These are phyloP conservation scores for Phaeosphaeriaceae sp. DNA, from an alignment of 2,329 filamentous ascomycete species.

Conservation along the genomic window DNA sequence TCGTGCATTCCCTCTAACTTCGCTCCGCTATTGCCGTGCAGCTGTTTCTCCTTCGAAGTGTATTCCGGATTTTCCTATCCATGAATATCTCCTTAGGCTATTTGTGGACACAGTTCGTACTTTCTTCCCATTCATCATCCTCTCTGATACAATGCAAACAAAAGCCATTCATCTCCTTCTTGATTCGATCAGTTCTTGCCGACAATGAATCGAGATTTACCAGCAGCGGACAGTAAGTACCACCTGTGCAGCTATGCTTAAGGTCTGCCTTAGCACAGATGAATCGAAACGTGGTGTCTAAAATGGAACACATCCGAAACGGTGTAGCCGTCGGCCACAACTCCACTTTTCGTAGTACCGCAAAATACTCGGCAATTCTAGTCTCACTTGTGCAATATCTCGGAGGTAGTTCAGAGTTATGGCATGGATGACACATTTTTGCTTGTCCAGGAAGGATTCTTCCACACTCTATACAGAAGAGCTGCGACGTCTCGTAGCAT, in stretches of 20 bases:
- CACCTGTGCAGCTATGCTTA: constrained; percentile 5
- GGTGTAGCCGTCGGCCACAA: constrained; percentile 2
- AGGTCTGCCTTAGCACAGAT: background rate
- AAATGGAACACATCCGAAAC: constrained; percentile 1
- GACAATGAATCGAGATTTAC: background rate
- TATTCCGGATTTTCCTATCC: too few species aligned
- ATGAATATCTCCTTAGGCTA: too few species aligned
- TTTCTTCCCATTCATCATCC: background rate
- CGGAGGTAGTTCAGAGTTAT: background rate
- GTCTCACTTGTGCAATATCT: constrained; percentile 6
- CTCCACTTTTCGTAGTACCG: constrained; percentile 1
- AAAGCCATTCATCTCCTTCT: background rate
- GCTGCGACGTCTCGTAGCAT: too few species aligned
- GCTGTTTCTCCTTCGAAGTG: too few species aligned
- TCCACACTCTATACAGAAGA: too few species aligned
- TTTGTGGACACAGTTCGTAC: background rate
- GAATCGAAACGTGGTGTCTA: too few species aligned
- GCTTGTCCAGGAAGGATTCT: background rate
- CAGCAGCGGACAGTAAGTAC: background rate
- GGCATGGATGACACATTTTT: constrained; percentile 11
- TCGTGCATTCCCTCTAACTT: too few species aligned
- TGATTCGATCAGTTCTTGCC: too few species aligned
- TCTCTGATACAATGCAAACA: constrained; percentile 1
- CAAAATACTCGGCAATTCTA: constrained; percentile 10
- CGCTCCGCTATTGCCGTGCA: too few species aligned